Evolutionary conservation across 805 yeast genomes (phyloP).

Genomic region (Kodamaea fukazawae): DNA sequence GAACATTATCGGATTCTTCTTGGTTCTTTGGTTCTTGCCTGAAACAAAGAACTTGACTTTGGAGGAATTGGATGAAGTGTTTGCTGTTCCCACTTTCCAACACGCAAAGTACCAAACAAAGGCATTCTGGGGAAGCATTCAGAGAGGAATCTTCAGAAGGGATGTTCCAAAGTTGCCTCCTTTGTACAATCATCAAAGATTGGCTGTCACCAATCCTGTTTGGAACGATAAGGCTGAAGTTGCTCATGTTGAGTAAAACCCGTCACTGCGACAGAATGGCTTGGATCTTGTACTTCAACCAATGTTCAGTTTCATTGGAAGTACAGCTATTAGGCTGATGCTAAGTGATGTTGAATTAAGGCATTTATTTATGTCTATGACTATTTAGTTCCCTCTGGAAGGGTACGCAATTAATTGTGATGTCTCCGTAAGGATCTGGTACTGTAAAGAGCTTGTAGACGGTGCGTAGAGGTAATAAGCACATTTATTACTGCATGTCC

Average conservation of each 20-base stretch:
- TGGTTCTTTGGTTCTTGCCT: constrained; percentile 69
- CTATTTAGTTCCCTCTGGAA: too few species aligned
- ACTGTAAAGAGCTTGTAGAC: too few species aligned
- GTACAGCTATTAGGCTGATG: too few species aligned
- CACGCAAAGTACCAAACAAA: constrained; percentile 48
- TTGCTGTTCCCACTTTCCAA: constrained; percentile 53
- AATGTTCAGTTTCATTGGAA: too few species aligned
- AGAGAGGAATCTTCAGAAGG: constrained; percentile 44
- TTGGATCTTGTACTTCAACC: too few species aligned
- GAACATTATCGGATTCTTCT: constrained; percentile 67
- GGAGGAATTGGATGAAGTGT: constrained; percentile 75
- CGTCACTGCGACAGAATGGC: too few species aligned
- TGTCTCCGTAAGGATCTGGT: too few species aligned
- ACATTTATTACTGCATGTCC: too few species aligned
- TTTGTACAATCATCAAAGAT: constrained; percentile 52
- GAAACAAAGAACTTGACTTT: constrained; percentile 71
- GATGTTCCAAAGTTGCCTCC: constrained; percentile 51
- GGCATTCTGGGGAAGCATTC: constrained; percentile 40
- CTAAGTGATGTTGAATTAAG: too few species aligned
- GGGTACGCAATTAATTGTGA: too few species aligned
- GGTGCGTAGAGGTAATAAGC: too few species aligned
- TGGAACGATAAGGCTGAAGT: constrained; percentile 62
- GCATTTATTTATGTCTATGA: too few species aligned
- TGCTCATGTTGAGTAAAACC: constrained; percentile 47
- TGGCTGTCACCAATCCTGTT: constrained; percentile 58